Percentiles rank a stretch among this genome's conserved stretches.
Evolutionary conservation across 768 basidiomycete species (phyloP).

Genomic region (Hypholoma sublateritium): DNA sequence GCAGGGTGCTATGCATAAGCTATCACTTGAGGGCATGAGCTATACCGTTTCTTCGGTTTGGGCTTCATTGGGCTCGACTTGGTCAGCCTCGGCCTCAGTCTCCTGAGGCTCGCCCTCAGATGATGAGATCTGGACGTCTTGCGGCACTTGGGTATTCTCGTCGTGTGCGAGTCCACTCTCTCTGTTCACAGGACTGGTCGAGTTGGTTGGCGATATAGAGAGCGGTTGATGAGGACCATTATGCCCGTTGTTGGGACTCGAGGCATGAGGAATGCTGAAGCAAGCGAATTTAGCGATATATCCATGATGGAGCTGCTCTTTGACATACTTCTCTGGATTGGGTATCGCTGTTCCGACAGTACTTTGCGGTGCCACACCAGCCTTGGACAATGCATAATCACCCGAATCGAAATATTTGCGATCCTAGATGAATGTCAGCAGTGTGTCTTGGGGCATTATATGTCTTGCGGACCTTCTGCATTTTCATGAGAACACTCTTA

Average conservation of each 20-base stretch:
- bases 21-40: neutral
- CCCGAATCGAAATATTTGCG: constrained; percentile 99
- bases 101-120: constrained; percentile 2
- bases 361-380: constrained; percentile 84
- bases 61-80: constrained; percentile 1
- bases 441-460: neutral
- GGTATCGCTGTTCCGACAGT: constrained; percentile 95
- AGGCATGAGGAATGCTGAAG: constrained; percentile 86
- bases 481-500: constrained; percentile 91
- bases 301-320: constrained; percentile 1
- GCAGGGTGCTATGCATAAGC: constrained; percentile 13
- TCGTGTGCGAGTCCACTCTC: constrained; percentile 54
- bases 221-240: constrained; percentile 53
- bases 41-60: constrained; percentile 14
- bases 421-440: constrained; percentile 55
- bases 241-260: constrained; percentile 55
- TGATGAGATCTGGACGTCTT: constrained; percentile 21
- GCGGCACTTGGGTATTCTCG: constrained; percentile 30
- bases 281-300: constrained; percentile 17
- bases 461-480: constrained; percentile 74
- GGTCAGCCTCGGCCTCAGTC: constrained; percentile 4
- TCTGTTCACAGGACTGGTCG: constrained; percentile 61
- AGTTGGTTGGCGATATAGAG: constrained; percentile 75
- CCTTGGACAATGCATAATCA: constrained; percentile 96
- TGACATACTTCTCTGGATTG: constrained; percentile 90